phyloP scores from a whole-genome alignment of 2,329 filamentous ascomycete genomes.

The Colletotrichum ledebouriae region DNA sequence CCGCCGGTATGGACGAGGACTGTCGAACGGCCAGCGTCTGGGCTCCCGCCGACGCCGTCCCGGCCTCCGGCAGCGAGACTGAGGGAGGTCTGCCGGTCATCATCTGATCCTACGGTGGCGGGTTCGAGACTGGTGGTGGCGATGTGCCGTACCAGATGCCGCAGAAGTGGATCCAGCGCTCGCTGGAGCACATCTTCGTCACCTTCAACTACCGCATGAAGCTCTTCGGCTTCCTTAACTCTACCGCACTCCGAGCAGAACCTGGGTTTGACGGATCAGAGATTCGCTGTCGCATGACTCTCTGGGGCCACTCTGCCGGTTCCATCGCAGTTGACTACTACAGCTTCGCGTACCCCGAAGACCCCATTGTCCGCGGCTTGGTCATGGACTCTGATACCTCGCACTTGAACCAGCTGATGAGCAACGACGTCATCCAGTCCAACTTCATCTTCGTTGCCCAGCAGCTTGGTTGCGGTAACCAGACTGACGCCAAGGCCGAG shows the following conservation, averaged over 20 bases:
- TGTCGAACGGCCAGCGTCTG: conserved; percentile 71
- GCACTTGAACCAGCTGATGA: conserved; percentile 48
- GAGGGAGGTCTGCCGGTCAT: conserved; percentile 39
- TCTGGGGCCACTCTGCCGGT: conserved; percentile 64
- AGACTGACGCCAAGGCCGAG: conserved; percentile 48
- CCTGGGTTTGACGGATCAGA: conserved; percentile 66
- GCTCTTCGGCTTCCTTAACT: conserved; percentile 51
- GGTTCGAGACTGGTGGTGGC: conserved; percentile 46
- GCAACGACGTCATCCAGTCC: conserved; percentile 50
- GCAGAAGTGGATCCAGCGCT: conserved; percentile 48
- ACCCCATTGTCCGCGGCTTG: conserved; percentile 56
- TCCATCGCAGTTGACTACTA: conserved; percentile 54
- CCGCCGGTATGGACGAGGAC: conserved; percentile 62
- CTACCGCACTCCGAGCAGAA: conserved; percentile 54
- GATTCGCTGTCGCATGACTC: conserved; percentile 62
- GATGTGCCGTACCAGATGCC: conserved; percentile 49
- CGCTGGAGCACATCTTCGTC: conserved; percentile 49
- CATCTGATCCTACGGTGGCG: conserved; percentile 48
- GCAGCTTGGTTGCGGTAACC: conserved; percentile 53
- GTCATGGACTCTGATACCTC: conserved; percentile 55
- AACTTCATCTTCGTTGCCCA: conserved; percentile 57
- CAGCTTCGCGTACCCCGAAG: conserved; percentile 56
- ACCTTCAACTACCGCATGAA: conserved; percentile 50
- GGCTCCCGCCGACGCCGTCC: conserved; percentile 30
- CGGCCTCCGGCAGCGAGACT: conserved; percentile 5